Evolutionary conservation across 257 asterid species (phyloP), one percentile per base, ranked within the genome.

Genomic region (Ajuga chamaepitys): DNA sequence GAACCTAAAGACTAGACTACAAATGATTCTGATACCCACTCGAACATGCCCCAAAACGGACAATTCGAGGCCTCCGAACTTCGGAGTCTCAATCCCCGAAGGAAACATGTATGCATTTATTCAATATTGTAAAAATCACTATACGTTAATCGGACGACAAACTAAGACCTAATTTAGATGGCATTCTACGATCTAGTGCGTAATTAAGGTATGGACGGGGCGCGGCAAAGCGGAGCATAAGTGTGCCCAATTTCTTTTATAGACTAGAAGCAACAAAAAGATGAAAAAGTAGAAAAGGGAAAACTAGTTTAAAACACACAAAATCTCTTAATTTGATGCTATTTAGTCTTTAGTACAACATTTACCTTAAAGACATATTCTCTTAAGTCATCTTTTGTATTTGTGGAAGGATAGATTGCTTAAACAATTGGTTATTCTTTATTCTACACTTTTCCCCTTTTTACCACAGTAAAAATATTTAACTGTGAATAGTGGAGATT

Each of bases 391-490:
- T 35, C 28, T 70, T 64, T 64, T 7, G 32, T 58, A 47, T 53
- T 51, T 25, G 25, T 34, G 24, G 10, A 38, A 37, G 37, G 69
- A 48, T 62, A 14, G 53, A 53, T 75, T 79, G 77, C 84, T 81
- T 81, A 73, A 60, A 25, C 69, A 71, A 67, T 40, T 65, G 74
- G 75, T 53, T 41, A 55, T 70, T 24, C 79, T 65, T 63, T 62
- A 67, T 11, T 58, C 17, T 42, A 17, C 12, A 30, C 17, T 62
- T 2, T 44, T 32, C 24, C 14, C 20, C 26, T 13, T 64, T 20
- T 52, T 28, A 28, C 34, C 5, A 28, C 34, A 28, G 5, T 28
- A 28, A 2, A 28, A 2, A 28, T 28, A 28, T 28, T 2, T 28
- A 28, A 28, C 5, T 28, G 34, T 5, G 5, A 28, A 30, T 4